phyloP scores from a whole-genome alignment of 2,329 filamentous ascomycete genomes.

The Microcera coccophila region DNA sequence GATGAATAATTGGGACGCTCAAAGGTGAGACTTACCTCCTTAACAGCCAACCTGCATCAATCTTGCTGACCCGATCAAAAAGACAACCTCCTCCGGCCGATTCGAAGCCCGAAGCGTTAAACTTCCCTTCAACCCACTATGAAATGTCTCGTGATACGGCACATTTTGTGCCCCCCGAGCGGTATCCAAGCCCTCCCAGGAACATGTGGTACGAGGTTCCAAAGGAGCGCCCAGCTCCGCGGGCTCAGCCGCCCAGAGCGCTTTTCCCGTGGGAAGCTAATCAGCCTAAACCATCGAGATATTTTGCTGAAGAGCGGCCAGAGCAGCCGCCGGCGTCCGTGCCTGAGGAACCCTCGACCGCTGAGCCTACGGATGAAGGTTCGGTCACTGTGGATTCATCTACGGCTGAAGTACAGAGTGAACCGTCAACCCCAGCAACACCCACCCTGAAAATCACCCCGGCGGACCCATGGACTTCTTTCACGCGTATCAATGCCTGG shows the following conservation, averaged over 20 bases:
- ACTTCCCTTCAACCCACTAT: slow-evolving; percentile 77
- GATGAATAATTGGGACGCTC: slow-evolving; percentile 50
- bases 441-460: slow-evolving; percentile 45
- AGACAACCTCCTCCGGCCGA: slow-evolving; percentile 61
- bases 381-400: slow-evolving; percentile 32
- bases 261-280: slow-evolving; percentile 90
- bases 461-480: slow-evolving; percentile 67
- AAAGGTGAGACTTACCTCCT: slow-evolving; percentile 39
- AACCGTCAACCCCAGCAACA: slow-evolving; percentile 46
- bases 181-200: slow-evolving; percentile 78
- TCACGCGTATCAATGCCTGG: slow-evolving; percentile 82
- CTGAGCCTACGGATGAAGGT: slow-evolving; percentile 24
- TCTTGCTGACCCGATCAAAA: slow-evolving; percentile 14
- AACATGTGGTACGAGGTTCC: slow-evolving; percentile 89
- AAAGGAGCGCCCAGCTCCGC: slow-evolving; percentile 52
- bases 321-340: slow-evolving; percentile 1
- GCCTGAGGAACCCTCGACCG: slow-evolving; percentile 4
- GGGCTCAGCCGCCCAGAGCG: slow-evolving; percentile 55
- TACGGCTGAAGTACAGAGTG: slow-evolving; percentile 30
- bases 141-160: slow-evolving; percentile 73
- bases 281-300: slow-evolving; percentile 58
- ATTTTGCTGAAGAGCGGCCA: slow-evolving; percentile 46
- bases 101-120: slow-evolving; percentile 78
- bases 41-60: background rate
- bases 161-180: slow-evolving; percentile 71